Evolutionary conservation across 441 rosid genomes (phyloP), one percentile per base, ranked within the genome.

Genomic region (Gossypium trilobum): DNA sequence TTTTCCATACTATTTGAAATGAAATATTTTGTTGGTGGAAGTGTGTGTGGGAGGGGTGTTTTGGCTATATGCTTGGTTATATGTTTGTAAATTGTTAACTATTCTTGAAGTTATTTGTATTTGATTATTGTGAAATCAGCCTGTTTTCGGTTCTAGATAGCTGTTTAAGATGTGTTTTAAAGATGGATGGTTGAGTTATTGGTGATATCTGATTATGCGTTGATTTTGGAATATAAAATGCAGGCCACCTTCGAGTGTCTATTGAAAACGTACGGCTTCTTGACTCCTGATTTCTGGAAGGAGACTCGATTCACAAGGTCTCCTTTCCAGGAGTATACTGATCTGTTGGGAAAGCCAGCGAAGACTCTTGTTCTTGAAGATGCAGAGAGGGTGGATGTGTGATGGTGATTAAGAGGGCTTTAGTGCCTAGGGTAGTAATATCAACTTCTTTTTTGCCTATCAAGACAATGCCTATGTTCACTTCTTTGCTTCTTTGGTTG

Each of bases 231-330:
- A 44, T 27, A 20, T 10, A 31, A 71, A 50, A 48, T 75, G 74
- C 86, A 87, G 91, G 87, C 91, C 1, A 82, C 91, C 1, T 87
- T 84, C 56, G 91, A 85, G 2, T 83, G 87, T 62, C 82, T 88
- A 25, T 29, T 86, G 81, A 84, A 86, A 74, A 88, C 92, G 1
- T 88, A 86, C 2, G 89, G 89, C 17, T 86, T 88, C 87, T 80
- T 87, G 73, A 86, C 91, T 4, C 91, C 91, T 0, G 91, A 83
- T 55, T 86, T 87, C 71, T 87, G 92, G 92, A 88, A 56, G 77
- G 89, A 86, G 69, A 85, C 89, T 4, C 84, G 81, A 36, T 85
- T 83, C 77, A 76, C 80, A 23, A 85, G 60, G 73, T 87, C 89
- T 19, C 92, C 87, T 0, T 82, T 78, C 86, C 89, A 87, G 75